Base-by-base conservation (phyloP, 2,329 filamentous ascomycete species). In the Penicillium hordei region DNA sequence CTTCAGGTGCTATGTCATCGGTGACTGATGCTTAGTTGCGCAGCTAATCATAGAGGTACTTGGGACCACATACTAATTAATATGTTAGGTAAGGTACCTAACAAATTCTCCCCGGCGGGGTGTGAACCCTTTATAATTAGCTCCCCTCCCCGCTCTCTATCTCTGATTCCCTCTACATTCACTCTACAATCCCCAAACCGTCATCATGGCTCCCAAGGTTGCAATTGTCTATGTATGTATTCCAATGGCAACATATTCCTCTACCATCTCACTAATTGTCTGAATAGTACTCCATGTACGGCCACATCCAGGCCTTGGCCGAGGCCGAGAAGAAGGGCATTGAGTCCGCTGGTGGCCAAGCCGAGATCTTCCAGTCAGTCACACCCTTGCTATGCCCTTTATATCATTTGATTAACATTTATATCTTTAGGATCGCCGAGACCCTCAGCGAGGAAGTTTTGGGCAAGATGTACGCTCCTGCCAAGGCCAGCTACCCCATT, bases 241-340 rank as follows among this genome's bases (percentile, higher is more conserved):
- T 56, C 51, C 39, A 57, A 34, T 52, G 7, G 23, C 33, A 25
- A 13, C 19, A 1, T 5, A 36, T 19, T 58, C 55, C 39, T 49
- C 48, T 61, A 67, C 69, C 6, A 19, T 23, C 27, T 31, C 33
- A 31, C 52, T 55, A 55, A 59, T 23, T n/a, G 5, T 9, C 8
- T 15, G 13, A 36, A 17, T 34, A 94, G 90, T 96, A 96, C 82
- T 95, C 91, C 66, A 90, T 92, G 85, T 96, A 94, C 80, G 93
- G 94, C 79, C 93, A 97, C 80, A 89, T 97, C 78, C 81, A 83
- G 78, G 79, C 87, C 73, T 77, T 97, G 69, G 94, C 93, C 70
- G 87, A 94, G 76, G 91, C 92, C 63, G 93, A 97, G 82, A 90
- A 93, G 83, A 86, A 84, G 72, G 94, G 94, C 73, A 90, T 97